Percentiles rank a stretch among this genome's conserved stretches.
Conservation (phyloP, 2,329 filamentous ascomycete genomes). For the Cladophialophora chaetospira region DNA sequence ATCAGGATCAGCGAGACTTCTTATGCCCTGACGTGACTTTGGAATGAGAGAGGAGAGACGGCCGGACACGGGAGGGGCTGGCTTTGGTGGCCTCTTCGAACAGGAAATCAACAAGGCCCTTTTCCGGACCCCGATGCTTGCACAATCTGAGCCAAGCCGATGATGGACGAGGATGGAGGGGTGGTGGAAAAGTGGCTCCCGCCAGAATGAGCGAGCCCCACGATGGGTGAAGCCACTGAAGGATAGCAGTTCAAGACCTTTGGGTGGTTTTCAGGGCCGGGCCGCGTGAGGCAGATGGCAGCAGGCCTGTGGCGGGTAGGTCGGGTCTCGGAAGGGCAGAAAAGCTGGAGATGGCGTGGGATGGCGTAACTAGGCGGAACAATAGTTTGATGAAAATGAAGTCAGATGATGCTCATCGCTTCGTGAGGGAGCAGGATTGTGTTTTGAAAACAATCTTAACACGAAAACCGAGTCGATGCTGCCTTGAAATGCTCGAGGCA, state of each 20-base stretch:
- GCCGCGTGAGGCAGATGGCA: conserved; percentile 16
- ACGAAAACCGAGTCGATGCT: too few species aligned
- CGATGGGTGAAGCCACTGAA: neutral
- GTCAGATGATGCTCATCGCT: conserved; percentile 5
- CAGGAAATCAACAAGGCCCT: neutral
- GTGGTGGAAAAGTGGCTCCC: conserved; percentile 5
- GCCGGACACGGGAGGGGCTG: neutral
- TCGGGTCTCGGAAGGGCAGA: conserved; percentile 9
- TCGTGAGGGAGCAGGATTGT: neutral
- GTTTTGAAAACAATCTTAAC: neutral
- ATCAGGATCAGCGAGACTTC: neutral
- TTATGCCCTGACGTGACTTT: neutral
- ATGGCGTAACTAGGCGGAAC: conserved; percentile 16
- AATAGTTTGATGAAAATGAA: conserved; percentile 9
- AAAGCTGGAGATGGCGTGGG: conserved; percentile 17
- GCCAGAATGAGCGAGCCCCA: neutral
- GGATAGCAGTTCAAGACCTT: conserved; percentile 2
- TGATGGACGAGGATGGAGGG: neutral
- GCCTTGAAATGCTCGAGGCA: too few species aligned
- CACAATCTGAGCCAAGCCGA: neutral
- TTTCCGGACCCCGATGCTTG: neutral
- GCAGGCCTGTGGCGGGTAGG: conserved; percentile 8
- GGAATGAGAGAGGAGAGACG: neutral
- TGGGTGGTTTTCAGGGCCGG: conserved; percentile 3
- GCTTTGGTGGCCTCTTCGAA: conserved; percentile 1